Evolutionary conservation across 2,329 filamentous ascomycete species (phyloP), one percentile per base, ranked within the genome.

Genomic region (Tolypocladium tropicale): DNA sequence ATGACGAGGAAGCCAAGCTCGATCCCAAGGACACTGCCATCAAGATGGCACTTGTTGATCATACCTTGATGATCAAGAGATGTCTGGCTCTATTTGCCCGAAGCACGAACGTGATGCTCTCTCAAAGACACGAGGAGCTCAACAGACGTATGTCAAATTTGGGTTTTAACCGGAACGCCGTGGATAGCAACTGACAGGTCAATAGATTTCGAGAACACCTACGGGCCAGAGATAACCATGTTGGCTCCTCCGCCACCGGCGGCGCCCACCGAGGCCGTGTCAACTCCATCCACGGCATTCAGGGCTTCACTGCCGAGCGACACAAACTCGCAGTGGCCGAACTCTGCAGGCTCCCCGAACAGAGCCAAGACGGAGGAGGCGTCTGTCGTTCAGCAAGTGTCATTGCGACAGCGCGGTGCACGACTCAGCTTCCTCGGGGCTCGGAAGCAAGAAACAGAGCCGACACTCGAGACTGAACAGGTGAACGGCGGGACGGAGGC

Each of bases 1-100:
- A 70, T 2, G 72, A 73, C 25, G 76, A 76, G 2, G 76, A 77
- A 30, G 68, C 73, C 2, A 74, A 79, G 50, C 69, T 77, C 25
- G 75, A 83, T 25, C 76, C 81, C 0, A 79, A 91, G 63, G 86
- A 95, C 61, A 89, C 82, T 52, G 89, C 91, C 1, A 84, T 97
- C 61, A 88, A 87, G 65, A 88, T 92, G 68, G 89, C 90, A 0
- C 78, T 97, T 33, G 81, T 95, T 46, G 94, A 97, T 65, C 92
- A 97, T 70, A 90, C 90, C 3, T 81, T 95, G 58, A 86, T 90
- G 70, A 84, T 97, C 64, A 91, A 93, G 74, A 85, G 90, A 60
- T 93, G 90, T 64, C 72, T 97, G 60, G 78, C 78, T 4, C 78
- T 85, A 63, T 89, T 90, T 69, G 79, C 80, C 57, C 83, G 81